Percentiles rank a stretch among this genome's conserved stretches.
Evolutionary conservation across 2,329 filamentous ascomycete species (phyloP).

Genomic region (Exutisphaerella laricina): DNA sequence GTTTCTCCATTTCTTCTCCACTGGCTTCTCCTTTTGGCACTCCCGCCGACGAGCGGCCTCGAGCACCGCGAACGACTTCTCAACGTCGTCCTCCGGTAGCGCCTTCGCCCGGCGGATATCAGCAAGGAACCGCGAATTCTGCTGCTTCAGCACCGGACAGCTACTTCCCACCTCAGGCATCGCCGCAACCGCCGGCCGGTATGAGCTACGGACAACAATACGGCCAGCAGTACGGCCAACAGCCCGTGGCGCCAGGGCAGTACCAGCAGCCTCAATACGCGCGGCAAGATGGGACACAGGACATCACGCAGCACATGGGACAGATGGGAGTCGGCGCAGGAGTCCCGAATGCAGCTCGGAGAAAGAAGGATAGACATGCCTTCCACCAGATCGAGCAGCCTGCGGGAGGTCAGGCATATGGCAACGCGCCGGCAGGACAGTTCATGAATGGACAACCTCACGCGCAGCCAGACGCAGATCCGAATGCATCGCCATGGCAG

Average conservation of each 20-base stretch:
- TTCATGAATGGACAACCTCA: conserved; percentile 50
- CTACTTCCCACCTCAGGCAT: conserved; percentile 40
- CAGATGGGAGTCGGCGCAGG: conserved; percentile 61
- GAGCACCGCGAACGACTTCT: conserved; percentile 19
- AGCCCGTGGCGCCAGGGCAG: conserved; percentile 16
- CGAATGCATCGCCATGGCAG: conserved; percentile 32
- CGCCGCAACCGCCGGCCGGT: conserved; percentile 16
- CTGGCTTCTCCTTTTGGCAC: conserved; percentile 25
- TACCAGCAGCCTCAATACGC: conserved; percentile 11
- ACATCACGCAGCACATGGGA: conserved; percentile 65
- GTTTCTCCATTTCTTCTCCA: conserved; percentile 16
- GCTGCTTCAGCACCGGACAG: conserved; percentile 25
- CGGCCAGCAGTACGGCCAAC: conserved; percentile 19
- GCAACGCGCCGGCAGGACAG: conserved; percentile 58
- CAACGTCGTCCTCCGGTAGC: conserved; percentile 40
- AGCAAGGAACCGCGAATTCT: conserved; percentile 35
- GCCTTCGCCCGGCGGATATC: conserved; percentile 41
- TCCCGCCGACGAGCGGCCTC: conserved; percentile 22
- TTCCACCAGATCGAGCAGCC: conserved; percentile 79
- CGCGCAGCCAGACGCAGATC: conserved; percentile 18
- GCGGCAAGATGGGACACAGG: conserved; percentile 26
- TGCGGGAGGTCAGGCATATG: conserved; percentile 58
- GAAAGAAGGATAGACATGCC: conserved; percentile 91
- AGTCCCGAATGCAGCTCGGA: conserved; percentile 48
- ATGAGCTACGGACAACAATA: conserved; percentile 18